Base-by-base conservation (phyloP, 306 rosid genomes). In the Dryas alaskensis region DNA sequence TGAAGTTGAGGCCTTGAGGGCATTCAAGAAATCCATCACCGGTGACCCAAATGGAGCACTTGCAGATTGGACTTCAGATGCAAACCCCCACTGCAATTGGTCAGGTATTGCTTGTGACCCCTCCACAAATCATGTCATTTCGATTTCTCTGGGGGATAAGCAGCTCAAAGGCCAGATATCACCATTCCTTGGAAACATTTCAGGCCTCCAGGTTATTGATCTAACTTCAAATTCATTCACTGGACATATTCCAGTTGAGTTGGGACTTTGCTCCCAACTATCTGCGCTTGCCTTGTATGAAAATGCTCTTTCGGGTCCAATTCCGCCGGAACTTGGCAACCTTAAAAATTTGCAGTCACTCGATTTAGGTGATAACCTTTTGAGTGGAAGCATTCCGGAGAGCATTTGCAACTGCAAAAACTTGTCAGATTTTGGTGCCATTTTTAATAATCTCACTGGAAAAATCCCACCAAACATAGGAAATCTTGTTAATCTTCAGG, bases 181-280 rank as follows among this genome's bases (percentile, higher is more conserved):
- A 55, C 95, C 95, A 7, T 88, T 87, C 85, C 75, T 92, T 6
- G 95, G 92, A 45, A 92, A 92, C 82, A 51, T 92, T 73, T 88
- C 98, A 14, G 69, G 72, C 73, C 98, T 92, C 79, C 91, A 87
- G 86, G 84, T 87, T 90, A 85, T 92, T 82, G 97, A 90, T 73
- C 64, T 92, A 60, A 55, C 87, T 76, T 74, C 82, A 57, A 92
- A 90, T 62, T 87, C 87, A n/a, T 90, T 90, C 71, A 66, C 86
- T 17, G 96, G 92, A 14, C 47, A 37, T 65, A 86, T 92, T 81
- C 98, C 96, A 60, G 47, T 76, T 80, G 81, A 88, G 61, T 81
- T 90, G 62, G 84, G 90, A 71, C 81, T 52, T 49, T 86, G 94
- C 69, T 80, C 91, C 70, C 87, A 88, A 40, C 96, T 90, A 60